Percentiles rank a stretch among this genome's conserved stretches.
Evolutionary conservation across 2,329 filamentous ascomycete genomes (phyloP).

Genomic region (Fusarium falciforme): DNA sequence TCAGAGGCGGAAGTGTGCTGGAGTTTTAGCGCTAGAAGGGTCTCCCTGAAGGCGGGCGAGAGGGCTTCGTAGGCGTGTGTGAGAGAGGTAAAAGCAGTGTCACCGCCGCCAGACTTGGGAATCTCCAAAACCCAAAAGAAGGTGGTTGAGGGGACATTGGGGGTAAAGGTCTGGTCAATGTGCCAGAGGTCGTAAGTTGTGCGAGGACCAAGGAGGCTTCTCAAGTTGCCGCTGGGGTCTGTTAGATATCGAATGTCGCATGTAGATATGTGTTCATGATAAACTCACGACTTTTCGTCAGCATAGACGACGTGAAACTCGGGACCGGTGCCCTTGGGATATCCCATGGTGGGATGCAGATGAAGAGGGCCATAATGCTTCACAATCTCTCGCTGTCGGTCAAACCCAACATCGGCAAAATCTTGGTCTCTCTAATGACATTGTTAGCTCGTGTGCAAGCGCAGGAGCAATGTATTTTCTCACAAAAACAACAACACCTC

Average conservation of each 20-base stretch:
- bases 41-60: slow-evolving; percentile 43
- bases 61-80: slow-evolving; percentile 46
- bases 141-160: slow-evolving; percentile 46
- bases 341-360: slow-evolving; percentile 47
- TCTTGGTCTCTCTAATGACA: slow-evolving; percentile 44
- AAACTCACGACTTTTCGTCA: slow-evolving; percentile 44
- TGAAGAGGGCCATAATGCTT: slow-evolving; percentile 48
- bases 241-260: background rate
- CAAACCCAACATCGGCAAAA: slow-evolving; percentile 48
- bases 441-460: background rate
- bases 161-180: slow-evolving; percentile 49
- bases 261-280: rapidly evolving
- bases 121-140: slow-evolving; percentile 50
- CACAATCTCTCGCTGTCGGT: slow-evolving; percentile 44
- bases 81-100: slow-evolving; percentile 47
- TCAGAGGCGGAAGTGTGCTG: slow-evolving; percentile 44
- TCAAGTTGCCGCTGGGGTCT: slow-evolving; percentile 38
- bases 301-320: slow-evolving; percentile 50
- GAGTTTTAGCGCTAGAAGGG: slow-evolving; percentile 4
- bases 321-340: slow-evolving; percentile 45
- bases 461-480: background rate
- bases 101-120: slow-evolving; percentile 41
- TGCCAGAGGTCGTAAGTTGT: slow-evolving; percentile 49
- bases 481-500: slow-evolving; percentile 49
- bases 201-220: slow-evolving; percentile 41